Base-by-base conservation (phyloP, 495 filamentous ascomycete species). In the Pseudotulostoma volvatum region DNA sequence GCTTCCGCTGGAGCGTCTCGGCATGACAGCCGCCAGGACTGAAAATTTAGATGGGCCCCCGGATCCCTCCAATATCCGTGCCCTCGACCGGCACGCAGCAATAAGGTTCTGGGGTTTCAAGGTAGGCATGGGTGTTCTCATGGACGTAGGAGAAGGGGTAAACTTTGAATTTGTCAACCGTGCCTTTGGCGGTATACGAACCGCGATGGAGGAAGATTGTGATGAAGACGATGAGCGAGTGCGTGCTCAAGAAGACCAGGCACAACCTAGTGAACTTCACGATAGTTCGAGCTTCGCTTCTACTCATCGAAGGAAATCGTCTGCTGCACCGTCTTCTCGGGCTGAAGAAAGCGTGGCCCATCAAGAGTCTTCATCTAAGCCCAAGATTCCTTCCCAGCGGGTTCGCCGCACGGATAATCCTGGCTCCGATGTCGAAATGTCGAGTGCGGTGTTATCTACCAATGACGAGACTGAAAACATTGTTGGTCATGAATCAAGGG, bases 161-260 rank as follows among this genome's bases (percentile, higher is more conserved):
- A 66, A 72, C 28, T 79, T 68, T 54, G 54, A 53, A 7, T 73
- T 68, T 44, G 67, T 74, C 35, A 74, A 80, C 47, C 60, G 60
- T 9, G 76, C 76, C 2, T 83, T 81, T 46, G 72, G 75, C 17
- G 77, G 74, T 2, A 49, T 70, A 5, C 66, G 66, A 3, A 57
- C 57, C 9, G 44, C 47, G 11, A 8, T 57, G 3, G 48, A 56
- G 9, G 55, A 59, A 9, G 56, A 56, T 19, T 44, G 47, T 19
- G 57, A 61, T 16, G 53, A 48, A n/a, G 59, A 61, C 4, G 44
- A 47, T 13, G 60, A 62, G 2, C 37, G 49, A 33, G 68, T 63
- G 36, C 52, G 56, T 28, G 43, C 48, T 7, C 68, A 67, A 36
- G 55, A 66, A 16, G 59, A 65, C 13, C 65, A 70, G 34, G 55